phyloP scores from a whole-genome alignment of 257 asterid genomes.

The Rauvolfia tetraphylla region DNA sequence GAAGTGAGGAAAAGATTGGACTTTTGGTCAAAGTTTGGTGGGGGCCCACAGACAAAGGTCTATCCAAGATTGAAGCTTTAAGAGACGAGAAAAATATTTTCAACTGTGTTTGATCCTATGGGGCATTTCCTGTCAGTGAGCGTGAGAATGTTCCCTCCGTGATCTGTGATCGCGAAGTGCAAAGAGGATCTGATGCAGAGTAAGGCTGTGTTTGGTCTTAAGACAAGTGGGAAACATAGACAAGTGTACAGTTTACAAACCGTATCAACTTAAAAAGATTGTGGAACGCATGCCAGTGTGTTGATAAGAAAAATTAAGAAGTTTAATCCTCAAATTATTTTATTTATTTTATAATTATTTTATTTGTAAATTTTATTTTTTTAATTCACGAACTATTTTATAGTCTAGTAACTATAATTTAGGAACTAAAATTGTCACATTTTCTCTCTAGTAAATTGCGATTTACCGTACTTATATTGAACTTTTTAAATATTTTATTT shows the following conservation, averaged over 20 bases:
- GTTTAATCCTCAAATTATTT: no score
- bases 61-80: conserved; percentile 23
- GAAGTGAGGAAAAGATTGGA: conserved; percentile 13
- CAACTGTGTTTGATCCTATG: conserved; percentile 27
- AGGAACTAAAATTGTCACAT: no score
- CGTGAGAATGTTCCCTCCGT: conserved; percentile 35
- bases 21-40: conserved; percentile 27
- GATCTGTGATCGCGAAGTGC: neutral
- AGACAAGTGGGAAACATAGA: neutral
- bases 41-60: conserved; percentile 35
- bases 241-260: neutral
- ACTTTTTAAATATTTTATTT: no score
- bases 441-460: no score
- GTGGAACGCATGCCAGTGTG: no score
- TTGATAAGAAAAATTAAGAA: no score
- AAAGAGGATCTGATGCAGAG: neutral
- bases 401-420: no score
- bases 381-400: no score
- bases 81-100: neutral
- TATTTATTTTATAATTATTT: no score
- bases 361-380: no score
- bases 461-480: no score
- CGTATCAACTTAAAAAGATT: no score
- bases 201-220: neutral
- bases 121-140: conserved; percentile 29